Conservation (phyloP, 129 eudicot genomes). For the Pseudognaphalium luteoalbum region DNA sequence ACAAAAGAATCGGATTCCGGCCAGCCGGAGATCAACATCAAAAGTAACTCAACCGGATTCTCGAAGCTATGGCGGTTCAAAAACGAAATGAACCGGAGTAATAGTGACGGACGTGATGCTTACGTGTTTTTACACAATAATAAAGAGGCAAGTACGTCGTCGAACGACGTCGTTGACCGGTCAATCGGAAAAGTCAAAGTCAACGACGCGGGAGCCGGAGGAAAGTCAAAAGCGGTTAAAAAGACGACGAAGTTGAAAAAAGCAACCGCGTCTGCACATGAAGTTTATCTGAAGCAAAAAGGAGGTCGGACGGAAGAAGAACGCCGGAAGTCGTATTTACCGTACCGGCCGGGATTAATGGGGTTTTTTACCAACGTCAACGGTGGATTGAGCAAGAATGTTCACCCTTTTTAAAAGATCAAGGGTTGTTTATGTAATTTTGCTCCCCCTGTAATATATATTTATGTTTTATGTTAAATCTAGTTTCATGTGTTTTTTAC, state of each 20-base stretch:
- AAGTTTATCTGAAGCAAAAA: constrained; percentile 56
- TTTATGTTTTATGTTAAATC: not conserved
- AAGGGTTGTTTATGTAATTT: not conserved
- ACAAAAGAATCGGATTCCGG: constrained; percentile 30
- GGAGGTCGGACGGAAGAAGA: constrained; percentile 49
- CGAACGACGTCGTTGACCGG: constrained; percentile 17
- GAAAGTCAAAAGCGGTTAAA: constrained; percentile 25
- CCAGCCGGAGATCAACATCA: constrained; percentile 55
- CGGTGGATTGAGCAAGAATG: constrained; percentile 73
- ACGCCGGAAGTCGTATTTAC: constrained; percentile 68
- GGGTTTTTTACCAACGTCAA: constrained; percentile 85
- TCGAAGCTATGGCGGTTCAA: constrained; percentile 85
- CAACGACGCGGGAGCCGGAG: constrained; percentile 13
- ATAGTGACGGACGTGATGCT: constrained; percentile 91
- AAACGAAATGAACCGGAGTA: constrained; percentile 56
- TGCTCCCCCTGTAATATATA: not conserved
- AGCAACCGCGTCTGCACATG: constrained; percentile 60
- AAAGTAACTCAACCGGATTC: constrained; percentile 95
- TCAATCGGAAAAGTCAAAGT: constrained; percentile 24
- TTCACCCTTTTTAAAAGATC: constrained; percentile 61
- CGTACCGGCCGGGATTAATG: constrained; percentile 74
- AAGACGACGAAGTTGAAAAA: constrained; percentile 37
- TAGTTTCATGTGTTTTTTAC: not conserved
- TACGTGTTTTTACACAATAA: constrained; percentile 61
- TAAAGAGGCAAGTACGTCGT: constrained; percentile 1